Conservation (phyloP, 108 stramenopile species). For the Aurantiochytrium sp. region DNA sequence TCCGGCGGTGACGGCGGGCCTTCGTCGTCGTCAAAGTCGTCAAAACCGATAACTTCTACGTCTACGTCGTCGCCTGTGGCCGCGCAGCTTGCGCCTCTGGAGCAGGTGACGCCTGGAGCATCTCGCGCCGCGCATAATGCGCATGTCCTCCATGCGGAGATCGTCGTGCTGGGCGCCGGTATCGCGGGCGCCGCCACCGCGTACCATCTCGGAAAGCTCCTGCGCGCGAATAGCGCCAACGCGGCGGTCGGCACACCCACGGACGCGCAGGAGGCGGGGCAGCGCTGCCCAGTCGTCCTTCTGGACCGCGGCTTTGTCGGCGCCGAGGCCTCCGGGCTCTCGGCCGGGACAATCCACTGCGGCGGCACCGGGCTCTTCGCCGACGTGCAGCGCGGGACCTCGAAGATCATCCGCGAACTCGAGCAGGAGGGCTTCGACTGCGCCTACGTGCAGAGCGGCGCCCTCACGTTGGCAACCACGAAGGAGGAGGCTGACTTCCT, state of each 20-base stretch:
- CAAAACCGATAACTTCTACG: too few species aligned
- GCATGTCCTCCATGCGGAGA: neutral
- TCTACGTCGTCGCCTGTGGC: too few species aligned
- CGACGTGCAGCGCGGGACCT: neutral
- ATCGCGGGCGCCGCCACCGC: neutral
- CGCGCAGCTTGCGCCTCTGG: too few species aligned
- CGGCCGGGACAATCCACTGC: neutral
- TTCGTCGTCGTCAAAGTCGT: too few species aligned
- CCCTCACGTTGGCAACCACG: neutral
- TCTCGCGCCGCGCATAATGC: too few species aligned
- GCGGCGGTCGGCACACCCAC: too few species aligned
- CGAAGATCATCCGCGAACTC: neutral
- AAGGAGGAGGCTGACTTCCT: neutral
- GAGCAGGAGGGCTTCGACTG: neutral
- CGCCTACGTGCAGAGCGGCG: constrained; percentile 12
- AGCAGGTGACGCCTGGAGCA: too few species aligned
- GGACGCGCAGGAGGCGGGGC: neutral
- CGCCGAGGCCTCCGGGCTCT: constrained; percentile 12
- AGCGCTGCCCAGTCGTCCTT: neutral
- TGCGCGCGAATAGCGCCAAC: too few species aligned
- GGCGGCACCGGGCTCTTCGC: neutral
- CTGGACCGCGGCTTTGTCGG: neutral
- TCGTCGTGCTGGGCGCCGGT: neutral
- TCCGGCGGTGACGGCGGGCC: too few species aligned
- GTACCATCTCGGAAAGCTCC: neutral